Conservation (phyloP, 2,329 filamentous ascomycete species). For the Fusarium guadeloupense region DNA sequence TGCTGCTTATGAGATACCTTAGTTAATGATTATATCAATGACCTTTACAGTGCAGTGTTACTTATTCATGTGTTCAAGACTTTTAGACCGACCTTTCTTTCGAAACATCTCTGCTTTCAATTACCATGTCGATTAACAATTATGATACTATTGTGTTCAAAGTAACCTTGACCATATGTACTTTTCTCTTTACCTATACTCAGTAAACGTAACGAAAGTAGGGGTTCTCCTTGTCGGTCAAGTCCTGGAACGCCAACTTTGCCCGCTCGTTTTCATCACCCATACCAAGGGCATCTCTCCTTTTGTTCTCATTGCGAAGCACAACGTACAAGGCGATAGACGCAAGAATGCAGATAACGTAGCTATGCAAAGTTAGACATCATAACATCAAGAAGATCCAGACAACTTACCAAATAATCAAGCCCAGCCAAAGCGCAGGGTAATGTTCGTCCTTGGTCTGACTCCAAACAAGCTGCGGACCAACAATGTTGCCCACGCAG, state of each 20-base stretch:
- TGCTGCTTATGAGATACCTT: slow-evolving; percentile 17
- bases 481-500: slow-evolving; percentile 79
- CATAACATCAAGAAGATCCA: accelerated
- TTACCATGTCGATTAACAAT: too few relatives aligned
- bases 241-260: slow-evolving; percentile 71
- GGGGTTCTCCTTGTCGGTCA: slow-evolving; percentile 74
- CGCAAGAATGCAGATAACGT: slow-evolving; percentile 72
- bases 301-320: slow-evolving; percentile 66
- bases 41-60: background rate
- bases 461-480: slow-evolving; percentile 75
- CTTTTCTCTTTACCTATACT: background rate
- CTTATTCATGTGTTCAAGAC: background rate
- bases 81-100: too few relatives aligned
- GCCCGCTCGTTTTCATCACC: slow-evolving; percentile 69
- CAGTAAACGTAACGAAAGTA: slow-evolving; percentile 68
- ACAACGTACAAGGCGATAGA: slow-evolving; percentile 66
- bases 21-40: slow-evolving; percentile 32
- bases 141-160: too few relatives aligned
- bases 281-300: slow-evolving; percentile 54
- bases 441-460: slow-evolving; percentile 73
- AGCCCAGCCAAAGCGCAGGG: slow-evolving; percentile 73
- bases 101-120: too few relatives aligned
- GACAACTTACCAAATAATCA: slow-evolving; percentile 66
- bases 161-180: too few relatives aligned
- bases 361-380: slow-evolving; percentile 54